Conservation (phyloP, 371 early-diverging fungal species). For the Dinochytrium kinnereticum region DNA sequence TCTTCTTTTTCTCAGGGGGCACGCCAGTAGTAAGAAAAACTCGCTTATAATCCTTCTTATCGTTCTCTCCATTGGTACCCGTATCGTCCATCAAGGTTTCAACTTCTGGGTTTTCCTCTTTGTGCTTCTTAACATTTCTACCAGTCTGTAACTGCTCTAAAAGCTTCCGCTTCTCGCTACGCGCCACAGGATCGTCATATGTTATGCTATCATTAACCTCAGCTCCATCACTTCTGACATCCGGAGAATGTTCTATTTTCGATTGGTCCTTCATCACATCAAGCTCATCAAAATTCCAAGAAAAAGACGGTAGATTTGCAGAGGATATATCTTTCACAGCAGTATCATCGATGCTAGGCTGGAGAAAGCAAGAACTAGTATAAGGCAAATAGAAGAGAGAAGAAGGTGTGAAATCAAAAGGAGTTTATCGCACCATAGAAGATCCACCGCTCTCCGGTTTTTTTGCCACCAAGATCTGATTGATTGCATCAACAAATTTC, state of each 20-base stretch:
- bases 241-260: no score
- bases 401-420: no score
- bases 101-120: no score
- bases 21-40: background rate
- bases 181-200: conserved; percentile 3
- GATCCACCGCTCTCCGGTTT: background rate
- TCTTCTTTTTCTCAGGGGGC: background rate
- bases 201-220: background rate
- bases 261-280: background rate
- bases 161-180: background rate
- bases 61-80: no score
- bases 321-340: no score
- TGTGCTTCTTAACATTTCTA: background rate
- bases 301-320: no score
- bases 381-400: no score
- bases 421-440: no score
- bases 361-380: no score
- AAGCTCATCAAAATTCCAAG: background rate
- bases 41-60: background rate
- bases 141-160: background rate
- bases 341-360: no score
- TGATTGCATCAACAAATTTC: background rate
- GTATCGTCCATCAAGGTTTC: no score
- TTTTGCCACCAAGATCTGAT: background rate
- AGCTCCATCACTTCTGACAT: background rate